Percentiles rank a stretch among this genome's conserved stretches.
Conservation (phyloP, 2,329 filamentous ascomycete species). For the Leptographium radiaticola region DNA sequence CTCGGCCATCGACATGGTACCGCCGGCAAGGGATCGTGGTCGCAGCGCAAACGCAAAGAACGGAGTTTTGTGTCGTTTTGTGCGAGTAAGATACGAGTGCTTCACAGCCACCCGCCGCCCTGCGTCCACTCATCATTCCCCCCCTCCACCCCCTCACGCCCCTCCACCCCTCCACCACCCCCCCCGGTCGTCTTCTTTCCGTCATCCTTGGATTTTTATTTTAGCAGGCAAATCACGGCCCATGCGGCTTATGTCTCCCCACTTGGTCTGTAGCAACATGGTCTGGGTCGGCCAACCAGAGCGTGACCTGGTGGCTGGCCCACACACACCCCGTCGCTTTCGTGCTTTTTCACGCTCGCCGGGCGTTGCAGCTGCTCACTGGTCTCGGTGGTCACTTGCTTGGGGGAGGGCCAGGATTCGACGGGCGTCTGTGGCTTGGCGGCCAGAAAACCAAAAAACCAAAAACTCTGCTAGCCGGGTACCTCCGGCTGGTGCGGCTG, state of each 20-base stretch:
- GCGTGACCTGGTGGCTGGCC: neutral
- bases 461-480: neutral
- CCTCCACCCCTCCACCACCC: neutral
- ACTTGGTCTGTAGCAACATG: constrained; percentile 8
- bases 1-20: no score
- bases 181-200: neutral
- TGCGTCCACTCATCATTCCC: no score
- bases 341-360: neutral
- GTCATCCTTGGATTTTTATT: neutral
- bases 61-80: no score
- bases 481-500: neutral
- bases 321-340: neutral
- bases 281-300: constrained; percentile 1
- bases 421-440: no score
- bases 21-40: no score
- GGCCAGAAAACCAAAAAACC: no score
- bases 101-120: neutral
- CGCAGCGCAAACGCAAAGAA: no score
- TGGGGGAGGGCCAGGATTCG: no score
- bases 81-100: neutral
- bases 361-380: no score
- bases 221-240: neutral
- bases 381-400: no score
- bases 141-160: neutral
- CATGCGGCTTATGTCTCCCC: constrained; percentile 8